Conservation (phyloP, 2,329 filamentous ascomycete genomes). For the Cladophialophora exuberans region DNA sequence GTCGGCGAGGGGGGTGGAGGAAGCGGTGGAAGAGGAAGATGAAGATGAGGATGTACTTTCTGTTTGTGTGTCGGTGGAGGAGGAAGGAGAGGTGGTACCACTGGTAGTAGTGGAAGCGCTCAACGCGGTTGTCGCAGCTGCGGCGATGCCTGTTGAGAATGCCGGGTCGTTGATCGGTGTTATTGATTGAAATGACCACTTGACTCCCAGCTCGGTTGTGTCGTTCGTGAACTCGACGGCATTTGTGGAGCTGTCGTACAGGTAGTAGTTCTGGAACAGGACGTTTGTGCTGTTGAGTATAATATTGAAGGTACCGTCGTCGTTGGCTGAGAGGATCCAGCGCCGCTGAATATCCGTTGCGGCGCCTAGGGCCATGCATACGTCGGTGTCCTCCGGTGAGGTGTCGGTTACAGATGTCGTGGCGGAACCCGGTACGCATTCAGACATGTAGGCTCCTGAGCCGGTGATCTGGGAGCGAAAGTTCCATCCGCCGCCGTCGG, state of each 20-base stretch:
- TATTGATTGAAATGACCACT: not conserved
- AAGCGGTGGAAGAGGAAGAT: not conserved
- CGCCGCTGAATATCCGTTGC: not conserved
- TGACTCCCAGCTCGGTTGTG: not conserved
- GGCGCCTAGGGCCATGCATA: not conserved
- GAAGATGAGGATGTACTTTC: not conserved
- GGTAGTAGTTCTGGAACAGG: constrained; percentile 1
- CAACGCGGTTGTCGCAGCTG: not conserved
- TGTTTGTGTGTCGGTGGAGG: not conserved
- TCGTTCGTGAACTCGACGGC: not conserved
- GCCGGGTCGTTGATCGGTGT: constrained; percentile 1
- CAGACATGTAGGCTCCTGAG: constrained; percentile 2
- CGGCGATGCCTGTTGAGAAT: not conserved
- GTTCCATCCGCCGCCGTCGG: not conserved
- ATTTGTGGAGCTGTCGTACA: not conserved
- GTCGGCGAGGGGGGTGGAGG: not conserved
- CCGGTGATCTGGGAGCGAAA: constrained; percentile 1
- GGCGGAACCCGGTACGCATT: not conserved
- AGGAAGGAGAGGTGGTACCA: not conserved
- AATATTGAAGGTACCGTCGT: constrained; percentile 1
- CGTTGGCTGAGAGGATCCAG: not conserved
- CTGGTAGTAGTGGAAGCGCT: not conserved
- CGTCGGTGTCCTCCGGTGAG: not conserved
- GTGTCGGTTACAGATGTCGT: not conserved
- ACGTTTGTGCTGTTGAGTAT: not conserved